phyloP scores from a whole-genome alignment of 2,329 filamentous ascomycete species.

The Botrytis fragariae region DNA sequence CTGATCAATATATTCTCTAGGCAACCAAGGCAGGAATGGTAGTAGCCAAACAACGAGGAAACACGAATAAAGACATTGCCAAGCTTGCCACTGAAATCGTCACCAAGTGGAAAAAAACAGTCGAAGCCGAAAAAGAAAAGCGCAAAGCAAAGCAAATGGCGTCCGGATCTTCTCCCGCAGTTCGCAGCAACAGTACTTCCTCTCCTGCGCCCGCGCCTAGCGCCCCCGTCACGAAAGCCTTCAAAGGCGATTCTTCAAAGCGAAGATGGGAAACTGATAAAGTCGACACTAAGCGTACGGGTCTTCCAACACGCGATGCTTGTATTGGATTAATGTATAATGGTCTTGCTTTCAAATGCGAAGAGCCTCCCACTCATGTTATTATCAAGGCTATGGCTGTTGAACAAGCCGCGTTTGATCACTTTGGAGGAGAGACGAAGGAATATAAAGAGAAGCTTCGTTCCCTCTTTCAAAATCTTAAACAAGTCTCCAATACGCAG shows the following conservation, averaged over 20 bases:
- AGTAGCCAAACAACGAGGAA: conserved; percentile 76
- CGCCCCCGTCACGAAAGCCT: conserved; percentile 46
- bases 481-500: conserved; percentile 81
- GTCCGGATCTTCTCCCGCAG: conserved; percentile 29
- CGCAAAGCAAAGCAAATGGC: conserved; percentile 38
- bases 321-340: conserved; percentile 94
- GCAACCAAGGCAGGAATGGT: conserved; percentile 87
- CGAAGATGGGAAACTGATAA: conserved; percentile 80
- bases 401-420: conserved; percentile 71
- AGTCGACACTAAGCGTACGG: conserved; percentile 73
- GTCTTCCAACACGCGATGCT: conserved; percentile 70
- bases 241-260: conserved; percentile 69
- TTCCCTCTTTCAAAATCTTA: conserved; percentile 90
- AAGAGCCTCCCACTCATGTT: conserved; percentile 68
- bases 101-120: conserved; percentile 78
- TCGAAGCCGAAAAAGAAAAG: conserved; percentile 63
- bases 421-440: conserved; percentile 66
- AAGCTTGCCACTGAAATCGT: conserved; percentile 79
- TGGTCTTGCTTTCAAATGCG: conserved; percentile 70
- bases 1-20: conserved; percentile 41
- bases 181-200: conserved; percentile 27
- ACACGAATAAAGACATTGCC: conserved; percentile 78
- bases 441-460: conserved; percentile 87
- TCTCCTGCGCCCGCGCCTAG: conserved; percentile 40
- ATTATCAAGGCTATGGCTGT: conserved; percentile 76